Conservation (phyloP, 2,329 filamentous ascomycete species). For the Volutella citrinella region DNA sequence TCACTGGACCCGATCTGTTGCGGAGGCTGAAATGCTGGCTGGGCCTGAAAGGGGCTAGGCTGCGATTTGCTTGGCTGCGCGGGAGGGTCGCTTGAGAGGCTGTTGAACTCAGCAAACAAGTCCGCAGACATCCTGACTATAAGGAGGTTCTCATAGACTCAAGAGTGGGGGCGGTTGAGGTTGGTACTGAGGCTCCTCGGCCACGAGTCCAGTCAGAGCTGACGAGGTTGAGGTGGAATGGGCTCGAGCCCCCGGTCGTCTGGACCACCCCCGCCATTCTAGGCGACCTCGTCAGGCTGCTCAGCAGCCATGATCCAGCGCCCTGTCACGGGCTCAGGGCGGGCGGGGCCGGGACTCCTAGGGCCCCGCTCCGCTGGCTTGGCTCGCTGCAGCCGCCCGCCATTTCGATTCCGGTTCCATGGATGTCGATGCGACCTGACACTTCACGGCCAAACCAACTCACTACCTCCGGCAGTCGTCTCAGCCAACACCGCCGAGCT, state of each 20-base stretch:
- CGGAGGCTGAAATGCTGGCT: slow-evolving; percentile 8
- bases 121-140: slow-evolving; percentile 62
- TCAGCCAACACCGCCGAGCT: no score
- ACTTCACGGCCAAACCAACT: slow-evolving; percentile 4
- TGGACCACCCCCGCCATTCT: no score
- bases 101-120: slow-evolving; percentile 62
- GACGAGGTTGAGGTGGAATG: background rate
- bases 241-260: no score
- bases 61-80: slow-evolving; percentile 19
- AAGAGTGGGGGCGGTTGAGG: slow-evolving; percentile 3
- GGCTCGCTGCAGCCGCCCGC: no score
- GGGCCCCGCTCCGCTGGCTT: no score
- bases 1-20: slow-evolving; percentile 22
- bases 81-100: slow-evolving; percentile 37
- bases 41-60: slow-evolving; percentile 9
- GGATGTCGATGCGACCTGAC: no score
- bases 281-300: no score
- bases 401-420: no score
- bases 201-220: slow-evolving; percentile 15
- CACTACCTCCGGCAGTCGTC: no score
- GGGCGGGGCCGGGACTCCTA: slow-evolving; percentile 22
- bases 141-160: no score
- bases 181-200: slow-evolving; percentile 5
- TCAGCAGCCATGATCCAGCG: no score
- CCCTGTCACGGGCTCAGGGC: slow-evolving; percentile 8